A percentile compares a stretch with the other conserved stretches of the same genome.
Conservation (phyloP, 805 yeast species). For the Nematodospora valgi region DNA sequence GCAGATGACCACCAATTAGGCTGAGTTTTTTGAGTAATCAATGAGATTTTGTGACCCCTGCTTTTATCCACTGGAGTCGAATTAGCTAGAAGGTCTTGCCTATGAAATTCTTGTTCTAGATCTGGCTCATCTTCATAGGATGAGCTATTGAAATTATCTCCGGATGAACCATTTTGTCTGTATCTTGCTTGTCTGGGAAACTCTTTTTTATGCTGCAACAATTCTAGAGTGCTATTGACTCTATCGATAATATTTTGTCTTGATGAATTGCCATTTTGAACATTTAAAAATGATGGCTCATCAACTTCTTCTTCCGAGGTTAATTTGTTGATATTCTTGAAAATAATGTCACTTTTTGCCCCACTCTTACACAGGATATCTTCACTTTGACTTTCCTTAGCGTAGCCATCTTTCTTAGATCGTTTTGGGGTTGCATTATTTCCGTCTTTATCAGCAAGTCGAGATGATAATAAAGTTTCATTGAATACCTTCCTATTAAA, state of each 20-base stretch:
- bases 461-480: too few relatives aligned
- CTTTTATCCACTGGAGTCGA: neutral
- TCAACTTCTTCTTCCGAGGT: too few relatives aligned
- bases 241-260: slow-evolving; percentile 19
- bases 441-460: too few relatives aligned
- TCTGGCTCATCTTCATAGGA: neutral
- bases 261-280: neutral
- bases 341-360: neutral
- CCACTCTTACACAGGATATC: neutral
- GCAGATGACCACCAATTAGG: slow-evolving; percentile 22
- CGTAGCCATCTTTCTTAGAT: neutral
- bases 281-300: neutral
- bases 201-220: slow-evolving; percentile 7
- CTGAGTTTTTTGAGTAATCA: neutral
- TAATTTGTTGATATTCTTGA: too few relatives aligned
- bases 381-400: neutral
- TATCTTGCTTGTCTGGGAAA: neutral
- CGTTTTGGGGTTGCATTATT: neutral
- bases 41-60: neutral
- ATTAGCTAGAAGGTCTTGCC: neutral
- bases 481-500: neutral
- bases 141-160: too few relatives aligned
- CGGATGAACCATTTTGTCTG: too few relatives aligned
- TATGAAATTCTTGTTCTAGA: neutral
- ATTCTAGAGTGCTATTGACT: slow-evolving; percentile 21